Percentiles rank a stretch among this genome's conserved stretches.
These are phyloP conservation scores for Graphilbum fragrans DNA, from an alignment of 2,329 filamentous ascomycete genomes.

Conservation along the genomic window DNA sequence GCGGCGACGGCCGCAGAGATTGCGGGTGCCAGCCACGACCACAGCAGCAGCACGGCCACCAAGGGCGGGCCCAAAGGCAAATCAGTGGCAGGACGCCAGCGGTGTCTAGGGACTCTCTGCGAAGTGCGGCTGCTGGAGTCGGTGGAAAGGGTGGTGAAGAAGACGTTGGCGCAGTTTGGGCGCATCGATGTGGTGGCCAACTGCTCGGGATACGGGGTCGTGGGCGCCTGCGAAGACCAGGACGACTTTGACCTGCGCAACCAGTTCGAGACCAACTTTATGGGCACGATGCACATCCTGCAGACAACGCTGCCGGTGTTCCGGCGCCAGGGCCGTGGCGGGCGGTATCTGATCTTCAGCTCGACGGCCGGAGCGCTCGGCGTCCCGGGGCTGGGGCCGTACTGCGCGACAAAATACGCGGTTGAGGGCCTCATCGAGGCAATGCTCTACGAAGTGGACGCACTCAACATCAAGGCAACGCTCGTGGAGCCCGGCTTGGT, in stretches of 20 bases:
- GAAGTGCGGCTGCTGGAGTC: constrained; percentile 78
- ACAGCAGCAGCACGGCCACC: not conserved
- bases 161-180: constrained; percentile 62
- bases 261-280: constrained; percentile 97
- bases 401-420: constrained; percentile 95
- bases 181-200: constrained; percentile 84
- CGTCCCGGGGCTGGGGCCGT: constrained; percentile 83
- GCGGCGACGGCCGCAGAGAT: constrained; percentile 36
- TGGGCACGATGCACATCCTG: constrained; percentile 88
- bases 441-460: constrained; percentile 89
- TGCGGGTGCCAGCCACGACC: constrained; percentile 60
- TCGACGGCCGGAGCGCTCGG: constrained; percentile 87
- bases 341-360: constrained; percentile 89
- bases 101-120: constrained; percentile 72
- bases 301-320: constrained; percentile 83
- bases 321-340: constrained; percentile 47
- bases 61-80: constrained; percentile 29
- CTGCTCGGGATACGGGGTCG: constrained; percentile 90
- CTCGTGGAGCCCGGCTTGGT: constrained; percentile 87
- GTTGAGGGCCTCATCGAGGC: constrained; percentile 92
- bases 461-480: constrained; percentile 86
- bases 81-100: too few relatives aligned
- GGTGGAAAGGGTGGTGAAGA: constrained; percentile 58
- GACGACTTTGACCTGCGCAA: constrained; percentile 89
- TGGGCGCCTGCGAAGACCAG: constrained; percentile 92